Percentiles rank a stretch among this genome's conserved stretches.
Conservation (phyloP, 495 filamentous ascomycete species). For the Tuber microsphaerosporum region DNA sequence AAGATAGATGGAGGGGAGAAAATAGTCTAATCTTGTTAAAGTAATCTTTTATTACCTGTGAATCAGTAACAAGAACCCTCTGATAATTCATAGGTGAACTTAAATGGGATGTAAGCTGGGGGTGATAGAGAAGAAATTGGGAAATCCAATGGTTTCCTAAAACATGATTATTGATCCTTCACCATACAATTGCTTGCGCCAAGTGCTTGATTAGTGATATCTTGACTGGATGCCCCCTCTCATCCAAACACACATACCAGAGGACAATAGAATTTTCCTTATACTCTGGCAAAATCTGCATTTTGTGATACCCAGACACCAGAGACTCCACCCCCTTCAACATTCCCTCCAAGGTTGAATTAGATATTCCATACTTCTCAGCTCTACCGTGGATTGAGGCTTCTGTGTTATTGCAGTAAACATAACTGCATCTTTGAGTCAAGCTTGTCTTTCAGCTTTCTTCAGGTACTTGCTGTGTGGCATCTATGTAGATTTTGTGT, state of each 20-base stretch:
- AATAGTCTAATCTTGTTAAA: constrained; percentile 13
- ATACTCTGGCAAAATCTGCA: no score
- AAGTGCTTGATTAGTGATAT: neutral
- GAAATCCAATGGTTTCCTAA: constrained; percentile 1
- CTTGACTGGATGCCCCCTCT: constrained; percentile 4
- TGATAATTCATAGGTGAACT: neutral
- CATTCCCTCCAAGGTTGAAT: no score
- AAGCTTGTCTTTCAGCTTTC: no score
- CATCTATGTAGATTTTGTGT: no score
- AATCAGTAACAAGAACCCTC: neutral
- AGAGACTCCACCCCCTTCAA: no score
- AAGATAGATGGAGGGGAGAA: neutral
- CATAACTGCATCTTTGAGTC: no score
- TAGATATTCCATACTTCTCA: no score
- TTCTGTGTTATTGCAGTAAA: no score
- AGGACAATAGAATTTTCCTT: constrained; percentile 17
- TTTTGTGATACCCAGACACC: no score
- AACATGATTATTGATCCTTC: neutral
- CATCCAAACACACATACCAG: constrained; percentile 9
- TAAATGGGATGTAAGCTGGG: constrained; percentile 1
- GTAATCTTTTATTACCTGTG: constrained; percentile 10
- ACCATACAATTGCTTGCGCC: neutral
- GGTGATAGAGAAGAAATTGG: constrained; percentile 2
- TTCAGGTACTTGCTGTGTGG: no score
- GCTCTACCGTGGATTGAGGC: no score